Evolutionary conservation across 148 eudicot species (phyloP), one percentile per base, ranked within the genome.

Genomic region (Amaranthus cruentus): DNA sequence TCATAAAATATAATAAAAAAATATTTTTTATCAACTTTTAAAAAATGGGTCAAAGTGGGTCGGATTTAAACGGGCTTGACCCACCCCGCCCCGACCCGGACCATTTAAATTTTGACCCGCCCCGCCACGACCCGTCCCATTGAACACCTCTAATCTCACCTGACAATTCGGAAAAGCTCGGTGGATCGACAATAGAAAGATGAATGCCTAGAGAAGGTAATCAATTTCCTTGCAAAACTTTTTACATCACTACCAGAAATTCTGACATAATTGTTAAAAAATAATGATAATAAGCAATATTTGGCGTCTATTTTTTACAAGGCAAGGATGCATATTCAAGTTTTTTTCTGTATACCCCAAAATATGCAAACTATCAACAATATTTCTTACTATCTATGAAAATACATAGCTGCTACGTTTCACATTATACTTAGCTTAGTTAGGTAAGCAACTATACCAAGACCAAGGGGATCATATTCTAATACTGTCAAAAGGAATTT

Each of bases 171-270:
- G 97, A 71, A 91, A 90, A 77, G 93, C 95, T 68, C 85, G 98
- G 78, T 85, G 91, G 78, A 82, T 95, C 11, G 98, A 95, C 85
- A 95, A 95, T 81, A 83, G 88, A 58, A 97, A 95, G 83, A 87
- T 95, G 77, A 69, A 71, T 65, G 78, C 80, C 15, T 87, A 75
- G 66, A 38, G 47, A 9, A 49, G 9, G 5, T 50, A 10, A 5
- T 50, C 48, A 4, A 11, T 3, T 3, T 66, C 4, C n/a, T 11
- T 66, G 52, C 49, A 2, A 69, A 11, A 18, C 14, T n/a, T 63
- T 42, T 42, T 38, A 49, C 57, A 18, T 18, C 18, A 18, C 18
- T 18, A 18, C 18, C 18, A 18, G 18, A 18, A 18, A 18, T 18
- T 18, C 18, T 18, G 18, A 18, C 18, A 18, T 18, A 18, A 18